Evolutionary conservation across 345 rosid genomes (phyloP), one percentile per base, ranked within the genome.

Genomic region (Triadica sebifera): DNA sequence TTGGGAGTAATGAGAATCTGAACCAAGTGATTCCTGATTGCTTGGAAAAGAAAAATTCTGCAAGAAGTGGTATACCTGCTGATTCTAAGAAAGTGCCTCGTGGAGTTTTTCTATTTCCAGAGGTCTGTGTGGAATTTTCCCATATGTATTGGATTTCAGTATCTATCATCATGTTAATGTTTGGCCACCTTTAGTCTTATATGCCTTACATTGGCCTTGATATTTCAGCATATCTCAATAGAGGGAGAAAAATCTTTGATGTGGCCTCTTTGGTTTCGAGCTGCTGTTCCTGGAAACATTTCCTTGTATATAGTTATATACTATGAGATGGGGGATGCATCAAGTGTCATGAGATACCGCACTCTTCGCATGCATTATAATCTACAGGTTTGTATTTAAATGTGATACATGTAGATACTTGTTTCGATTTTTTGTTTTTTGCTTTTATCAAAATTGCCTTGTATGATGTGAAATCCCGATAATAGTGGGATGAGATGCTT

Each of bases 181-280:
- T 45, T 16, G 43, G 71, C 34, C 71, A 52, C 39, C 74, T 72
- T 72, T 53, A 22, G 59, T n/a, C 2, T 76, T 51, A 79, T 66
- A 70, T 49, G 53, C 68, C 69, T 81, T 73, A 46, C 63, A 69
- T 71, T 43, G 69, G n/a, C 75, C 67, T 70, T 70, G 41, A 22
- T 74, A 71, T 77, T 77, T 82, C 90, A 95, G 99, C 92, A 88
- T 76, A 71, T 80, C 66, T 75, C 87, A 67, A 72, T 89, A 71
- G 83, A 81, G 76, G 85, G 88, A 47, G 90, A 80, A 53, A 80
- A 71, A 74, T 84, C 96, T 62, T 85, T 95, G 53, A 74, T 79
- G 64, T 93, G 99, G 98, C 94, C 99, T 75, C 86, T 95, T 50
- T 93, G 99, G 99, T 77, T 93, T 83, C 98, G 88, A 66, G 98